phyloP scores from a whole-genome alignment of 139 green algal species.

The Auxenochlorella pyrenoidosa region DNA sequence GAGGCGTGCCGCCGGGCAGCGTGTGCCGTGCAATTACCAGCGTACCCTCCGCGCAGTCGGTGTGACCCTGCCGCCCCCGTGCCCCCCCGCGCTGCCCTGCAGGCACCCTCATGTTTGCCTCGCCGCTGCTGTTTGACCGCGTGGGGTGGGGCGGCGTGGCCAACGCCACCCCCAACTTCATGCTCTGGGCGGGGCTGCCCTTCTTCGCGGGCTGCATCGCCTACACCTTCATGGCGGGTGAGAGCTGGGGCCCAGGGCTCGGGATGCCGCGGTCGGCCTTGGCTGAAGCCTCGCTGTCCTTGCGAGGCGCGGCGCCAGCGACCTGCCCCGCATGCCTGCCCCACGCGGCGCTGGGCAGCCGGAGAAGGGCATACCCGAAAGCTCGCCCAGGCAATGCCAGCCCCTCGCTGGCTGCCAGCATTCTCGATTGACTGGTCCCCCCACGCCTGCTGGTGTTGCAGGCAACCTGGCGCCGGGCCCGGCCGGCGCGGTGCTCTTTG shows the following conservation, averaged over 20 bases:
- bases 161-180: conserved; percentile 72
- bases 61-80: not conserved
- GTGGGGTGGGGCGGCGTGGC: conserved; percentile 86
- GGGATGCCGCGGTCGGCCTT: no score
- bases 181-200: conserved; percentile 60
- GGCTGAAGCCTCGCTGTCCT: no score
- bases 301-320: no score
- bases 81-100: not conserved
- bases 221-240: conserved; percentile 56
- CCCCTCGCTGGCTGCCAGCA: not conserved
- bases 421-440: not conserved
- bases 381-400: no score
- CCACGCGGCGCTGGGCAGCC: no score
- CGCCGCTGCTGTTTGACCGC: conserved; percentile 84
- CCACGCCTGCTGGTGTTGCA: not conserved
- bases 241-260: not conserved
- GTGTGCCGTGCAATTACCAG: not conserved
- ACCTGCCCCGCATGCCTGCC: no score
- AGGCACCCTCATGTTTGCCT: conserved; percentile 82
- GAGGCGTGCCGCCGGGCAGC: no score
- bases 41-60: no score
- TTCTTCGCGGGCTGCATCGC: conserved; percentile 84
- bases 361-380: no score
- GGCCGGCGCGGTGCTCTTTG: conserved; percentile 16
- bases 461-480: not conserved